phyloP scores from a whole-genome alignment of 140 eudicot genomes.

The Bidens hawaiensis region DNA sequence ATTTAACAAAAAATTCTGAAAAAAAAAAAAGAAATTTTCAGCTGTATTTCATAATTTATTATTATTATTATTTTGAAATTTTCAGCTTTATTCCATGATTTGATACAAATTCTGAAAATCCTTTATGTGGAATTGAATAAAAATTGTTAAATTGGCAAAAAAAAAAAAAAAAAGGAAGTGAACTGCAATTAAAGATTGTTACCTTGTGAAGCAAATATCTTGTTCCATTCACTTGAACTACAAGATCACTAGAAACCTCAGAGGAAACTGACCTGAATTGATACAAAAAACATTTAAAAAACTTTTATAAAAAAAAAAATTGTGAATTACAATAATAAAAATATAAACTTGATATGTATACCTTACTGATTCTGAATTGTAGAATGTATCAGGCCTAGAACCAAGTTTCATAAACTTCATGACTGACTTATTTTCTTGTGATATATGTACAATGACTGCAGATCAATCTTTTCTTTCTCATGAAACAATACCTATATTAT shows the following conservation, averaged over 20 bases:
- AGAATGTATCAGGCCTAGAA: slow-evolving; percentile 81
- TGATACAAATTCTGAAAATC: neutral
- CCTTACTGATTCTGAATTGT: slow-evolving; percentile 84
- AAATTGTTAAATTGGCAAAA: neutral
- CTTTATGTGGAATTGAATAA: slow-evolving; percentile 6
- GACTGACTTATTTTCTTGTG: slow-evolving; percentile 22
- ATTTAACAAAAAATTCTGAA: no score
- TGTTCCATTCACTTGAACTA: slow-evolving; percentile 70
- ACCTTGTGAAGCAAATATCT: slow-evolving; percentile 98
- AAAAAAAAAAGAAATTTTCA: neutral
- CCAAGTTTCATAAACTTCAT: slow-evolving; percentile 99
- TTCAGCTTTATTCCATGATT: neutral
- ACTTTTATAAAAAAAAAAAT: no score
- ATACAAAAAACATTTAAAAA: no score
- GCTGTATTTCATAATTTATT: neutral
- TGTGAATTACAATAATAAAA: neutral
- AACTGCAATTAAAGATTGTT: neutral
- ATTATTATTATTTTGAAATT: no score
- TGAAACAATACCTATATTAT: slow-evolving; percentile 12
- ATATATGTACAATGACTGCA: neutral
- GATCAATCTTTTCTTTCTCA: slow-evolving; percentile 7
- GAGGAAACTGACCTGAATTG: slow-evolving; percentile 78
- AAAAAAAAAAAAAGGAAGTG: neutral
- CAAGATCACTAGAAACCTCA: slow-evolving; percentile 91
- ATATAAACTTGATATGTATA: slow-evolving; percentile 17